Evolutionary conservation across 371 early-diverging fungal genomes (phyloP).

Genomic region (Mortierella sp.): DNA sequence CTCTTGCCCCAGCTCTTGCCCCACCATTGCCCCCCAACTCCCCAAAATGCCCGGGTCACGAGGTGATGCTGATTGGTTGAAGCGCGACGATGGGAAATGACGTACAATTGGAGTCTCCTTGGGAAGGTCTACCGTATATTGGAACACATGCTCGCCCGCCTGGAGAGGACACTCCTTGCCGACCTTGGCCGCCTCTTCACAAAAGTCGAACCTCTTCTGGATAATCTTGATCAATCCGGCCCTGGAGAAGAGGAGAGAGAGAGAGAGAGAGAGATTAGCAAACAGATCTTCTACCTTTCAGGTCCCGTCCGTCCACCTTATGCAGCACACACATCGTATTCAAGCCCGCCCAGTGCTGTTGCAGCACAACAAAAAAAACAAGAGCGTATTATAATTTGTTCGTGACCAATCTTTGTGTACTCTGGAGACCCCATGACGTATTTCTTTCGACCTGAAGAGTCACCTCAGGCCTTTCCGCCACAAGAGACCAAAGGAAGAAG

Average conservation of each 20-base stretch:
- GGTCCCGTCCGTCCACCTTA: not conserved
- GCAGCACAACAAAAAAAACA: too few relatives aligned
- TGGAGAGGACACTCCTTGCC: slow-evolving; percentile 67
- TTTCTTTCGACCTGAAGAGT: too few relatives aligned
- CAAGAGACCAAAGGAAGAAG: too few relatives aligned
- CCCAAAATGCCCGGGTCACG: too few relatives aligned
- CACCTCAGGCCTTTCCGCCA: too few relatives aligned
- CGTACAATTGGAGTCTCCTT: slow-evolving; percentile 60
- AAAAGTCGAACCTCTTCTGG: slow-evolving; percentile 60
- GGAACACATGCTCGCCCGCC: slow-evolving; percentile 56
- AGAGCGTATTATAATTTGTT: too few relatives aligned
- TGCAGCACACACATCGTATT: too few relatives aligned
- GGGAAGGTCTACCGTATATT: slow-evolving; percentile 63
- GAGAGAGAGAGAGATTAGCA: not conserved
- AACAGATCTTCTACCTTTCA: not conserved
- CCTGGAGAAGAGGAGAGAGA: slow-evolving; percentile 10
- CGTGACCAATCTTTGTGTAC: too few relatives aligned
- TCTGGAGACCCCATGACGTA: too few relatives aligned
- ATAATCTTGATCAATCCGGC: slow-evolving; percentile 56
- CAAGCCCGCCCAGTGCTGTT: too few relatives aligned
- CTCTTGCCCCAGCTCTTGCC: too few relatives aligned
- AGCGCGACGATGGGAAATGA: not conserved
- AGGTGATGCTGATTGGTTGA: not conserved
- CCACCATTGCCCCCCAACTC: too few relatives aligned
- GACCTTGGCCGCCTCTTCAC: slow-evolving; percentile 61